These are phyloP conservation scores for Crithidia bombi DNA, from an alignment of 208 protist genomes.

Conservation along the genomic window DNA sequence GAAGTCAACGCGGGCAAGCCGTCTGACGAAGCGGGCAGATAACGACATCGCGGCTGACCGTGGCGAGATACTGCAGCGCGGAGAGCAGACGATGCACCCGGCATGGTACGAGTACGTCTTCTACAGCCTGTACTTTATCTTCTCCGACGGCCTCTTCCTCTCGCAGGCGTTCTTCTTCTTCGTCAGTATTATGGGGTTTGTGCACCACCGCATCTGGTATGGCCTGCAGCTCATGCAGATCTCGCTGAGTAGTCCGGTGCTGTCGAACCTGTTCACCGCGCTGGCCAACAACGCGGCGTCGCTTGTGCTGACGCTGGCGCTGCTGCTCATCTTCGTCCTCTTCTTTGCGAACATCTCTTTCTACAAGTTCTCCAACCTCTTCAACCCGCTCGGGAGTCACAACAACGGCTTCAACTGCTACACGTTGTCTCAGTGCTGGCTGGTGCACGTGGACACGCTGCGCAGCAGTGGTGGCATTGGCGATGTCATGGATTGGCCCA, in stretches of 20 bases:
- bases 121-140: conserved; percentile 32
- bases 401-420: conserved; percentile 77
- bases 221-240: conserved; percentile 69
- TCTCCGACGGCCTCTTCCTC: conserved; percentile 36
- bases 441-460: conserved; percentile 77
- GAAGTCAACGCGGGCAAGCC: conserved; percentile 33
- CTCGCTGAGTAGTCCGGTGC: conserved; percentile 39
- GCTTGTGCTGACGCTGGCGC: conserved; percentile 61
- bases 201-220: conserved; percentile 66
- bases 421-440: conserved; percentile 76
- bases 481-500: conserved; percentile 69
- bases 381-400: conserved; percentile 42
- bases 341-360: conserved; percentile 66
- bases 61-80: conserved; percentile 31
- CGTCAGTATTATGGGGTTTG: conserved; percentile 55
- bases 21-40: conserved; percentile 30
- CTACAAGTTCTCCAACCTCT: conserved; percentile 65
- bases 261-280: conserved; percentile 57
- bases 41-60: conserved; percentile 40
- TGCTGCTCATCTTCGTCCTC: conserved; percentile 63
- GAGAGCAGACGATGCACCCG: conserved; percentile 20
- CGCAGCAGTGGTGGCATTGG: conserved; percentile 78
- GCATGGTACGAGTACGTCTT: conserved; percentile 21
- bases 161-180: conserved; percentile 51
- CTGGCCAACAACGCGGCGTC: conserved; percentile 45